Conservation (phyloP, 768 basidiomycete genomes). For the Calocybe cyanea region DNA sequence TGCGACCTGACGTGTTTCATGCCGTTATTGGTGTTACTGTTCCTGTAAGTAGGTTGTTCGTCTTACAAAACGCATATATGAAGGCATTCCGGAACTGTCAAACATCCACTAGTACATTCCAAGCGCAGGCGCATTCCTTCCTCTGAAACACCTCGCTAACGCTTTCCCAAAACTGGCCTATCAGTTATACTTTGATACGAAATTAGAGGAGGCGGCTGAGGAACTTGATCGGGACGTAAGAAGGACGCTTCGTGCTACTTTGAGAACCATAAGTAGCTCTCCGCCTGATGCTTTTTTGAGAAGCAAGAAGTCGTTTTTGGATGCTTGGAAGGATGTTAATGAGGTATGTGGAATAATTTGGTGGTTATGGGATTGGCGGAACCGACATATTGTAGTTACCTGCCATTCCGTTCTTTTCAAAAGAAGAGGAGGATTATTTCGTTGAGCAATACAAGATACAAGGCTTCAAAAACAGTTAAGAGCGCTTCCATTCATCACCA, state of each 20-base stretch:
- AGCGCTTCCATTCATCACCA: neutral
- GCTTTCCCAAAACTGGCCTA: conserved; percentile 55
- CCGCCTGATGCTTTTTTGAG: conserved; percentile 55
- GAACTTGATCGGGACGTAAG: conserved; percentile 58
- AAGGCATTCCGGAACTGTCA: too few relatives aligned
- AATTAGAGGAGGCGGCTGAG: conserved; percentile 40
- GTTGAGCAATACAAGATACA: conserved; percentile 56
- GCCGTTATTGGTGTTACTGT: conserved; percentile 56
- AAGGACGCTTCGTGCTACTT: conserved; percentile 52
- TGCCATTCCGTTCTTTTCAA: conserved; percentile 55
- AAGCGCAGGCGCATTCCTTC: conserved; percentile 40
- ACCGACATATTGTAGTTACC: conserved; percentile 41
- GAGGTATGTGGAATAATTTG: conserved; percentile 30
- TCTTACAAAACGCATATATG: too few relatives aligned
- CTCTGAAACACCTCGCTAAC: conserved; percentile 36
- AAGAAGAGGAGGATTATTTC: conserved; percentile 67
- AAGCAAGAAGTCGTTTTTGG: conserved; percentile 45
- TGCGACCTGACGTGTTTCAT: conserved; percentile 60
- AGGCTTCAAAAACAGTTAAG: conserved; percentile 61
- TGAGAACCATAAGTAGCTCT: conserved; percentile 49
- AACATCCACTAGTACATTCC: conserved; percentile 51
- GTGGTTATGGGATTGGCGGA: neutral
- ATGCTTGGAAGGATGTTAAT: conserved; percentile 43
- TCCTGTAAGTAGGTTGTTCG: conserved; percentile 41
- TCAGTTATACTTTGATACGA: conserved; percentile 56